Evolutionary conservation across 306 rosid genomes (phyloP).

Genomic region (Dryas alaskensis): DNA sequence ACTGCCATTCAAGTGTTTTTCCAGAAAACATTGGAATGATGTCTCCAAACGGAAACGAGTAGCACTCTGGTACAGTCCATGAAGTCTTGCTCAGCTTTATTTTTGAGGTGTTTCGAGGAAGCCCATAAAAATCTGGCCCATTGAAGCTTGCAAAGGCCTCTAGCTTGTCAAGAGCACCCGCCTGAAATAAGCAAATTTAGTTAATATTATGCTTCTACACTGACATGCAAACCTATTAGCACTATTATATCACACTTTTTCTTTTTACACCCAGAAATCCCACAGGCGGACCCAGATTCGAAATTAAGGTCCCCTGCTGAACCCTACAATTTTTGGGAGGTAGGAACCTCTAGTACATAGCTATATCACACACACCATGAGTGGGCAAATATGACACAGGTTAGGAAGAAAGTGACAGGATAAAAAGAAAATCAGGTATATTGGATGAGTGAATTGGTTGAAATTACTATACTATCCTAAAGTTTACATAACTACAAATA

Average conservation of each 20-base stretch:
- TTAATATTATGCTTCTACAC: not conserved
- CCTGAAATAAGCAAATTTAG: constrained; percentile 37
- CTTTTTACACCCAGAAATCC: too few relatives aligned
- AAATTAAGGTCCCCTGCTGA: too few relatives aligned
- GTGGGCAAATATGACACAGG: too few relatives aligned
- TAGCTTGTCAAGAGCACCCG: constrained; percentile 79
- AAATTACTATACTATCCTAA: too few relatives aligned
- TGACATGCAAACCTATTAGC: not conserved
- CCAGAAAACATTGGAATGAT: constrained; percentile 87
- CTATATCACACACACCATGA: too few relatives aligned
- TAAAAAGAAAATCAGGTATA: too few relatives aligned
- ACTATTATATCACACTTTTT: not conserved
- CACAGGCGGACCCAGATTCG: too few relatives aligned
- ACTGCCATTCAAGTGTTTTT: constrained; percentile 76
- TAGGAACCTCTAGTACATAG: too few relatives aligned
- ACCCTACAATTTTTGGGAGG: too few relatives aligned
- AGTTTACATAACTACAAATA: too few relatives aligned
- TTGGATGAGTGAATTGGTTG: too few relatives aligned
- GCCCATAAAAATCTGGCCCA: constrained; percentile 96
- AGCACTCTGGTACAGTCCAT: constrained; percentile 69
- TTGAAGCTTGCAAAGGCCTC: constrained; percentile 93
- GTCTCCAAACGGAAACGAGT: constrained; percentile 69
- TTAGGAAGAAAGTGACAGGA: too few relatives aligned
- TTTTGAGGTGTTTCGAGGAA: constrained; percentile 71
- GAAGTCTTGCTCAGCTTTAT: constrained; percentile 59